Base-by-base conservation (phyloP, 352 stramenopile species). In the Globisporangium emineosum region DNA sequence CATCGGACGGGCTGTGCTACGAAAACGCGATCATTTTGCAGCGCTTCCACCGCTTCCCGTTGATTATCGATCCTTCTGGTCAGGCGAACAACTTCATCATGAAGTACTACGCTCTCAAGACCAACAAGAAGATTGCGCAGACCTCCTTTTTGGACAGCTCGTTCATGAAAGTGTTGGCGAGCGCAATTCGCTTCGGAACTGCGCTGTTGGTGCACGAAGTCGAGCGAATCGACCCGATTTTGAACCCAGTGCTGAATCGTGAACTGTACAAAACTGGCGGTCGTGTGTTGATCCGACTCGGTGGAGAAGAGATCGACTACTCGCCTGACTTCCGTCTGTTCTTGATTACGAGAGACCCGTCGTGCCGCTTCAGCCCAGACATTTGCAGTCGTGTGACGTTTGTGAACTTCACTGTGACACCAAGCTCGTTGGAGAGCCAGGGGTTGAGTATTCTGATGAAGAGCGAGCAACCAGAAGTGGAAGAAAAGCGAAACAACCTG, bases 121-220 rank as follows among this genome's bases (percentile, higher is more conserved):
- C 79, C 0, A 92, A 82, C 57, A 83, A 83, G 21, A 98, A 97
- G 68, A 99, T 99, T 60, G 85, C 97, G 55, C 98, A 98, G 65
- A 99, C 98, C 5, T 99, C 96, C 32, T 99, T 99, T 78, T 76
- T 99, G 57, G 98, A 99, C 71, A 97, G 96, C 47, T 97, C 93
- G 8, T 99, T 99, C 81, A 98, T 99, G 85, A 99, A 99, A 75
- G 98, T 98, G n/a, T 78, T 99, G 23, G 96, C 97, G n/a, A 98
- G 96, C 68, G 97, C 98, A 29, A 98, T 99, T 77, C 97, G 98
- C 43, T 99, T 99, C 72, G 98, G 98, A 42, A 99, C 96, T 29
- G 94, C 98, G 37, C 78, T 99, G 35, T 74, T 99, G 13, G 97
- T 99, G 27, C 96, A 99, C 68, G 98, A 99, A 75, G 98, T 99